A percentile compares a stretch with the other conserved stretches of the same genome.
Evolutionary conservation across 495 filamentous ascomycete species (phyloP).

Genomic region (Lentithecium fluviatile): DNA sequence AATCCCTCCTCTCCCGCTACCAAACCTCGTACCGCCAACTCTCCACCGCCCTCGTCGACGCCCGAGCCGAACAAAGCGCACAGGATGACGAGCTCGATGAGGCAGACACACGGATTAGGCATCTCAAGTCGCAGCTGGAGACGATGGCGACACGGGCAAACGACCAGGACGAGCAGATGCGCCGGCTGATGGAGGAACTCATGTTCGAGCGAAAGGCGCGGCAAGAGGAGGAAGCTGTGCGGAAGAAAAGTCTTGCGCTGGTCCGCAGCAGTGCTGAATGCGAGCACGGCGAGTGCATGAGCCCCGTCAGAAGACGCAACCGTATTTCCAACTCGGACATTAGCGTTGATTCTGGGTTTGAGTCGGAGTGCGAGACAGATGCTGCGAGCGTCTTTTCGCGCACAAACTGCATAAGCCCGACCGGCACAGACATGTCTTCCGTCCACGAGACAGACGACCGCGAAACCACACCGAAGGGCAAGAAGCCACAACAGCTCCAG

Average conservation of each 20-base stretch:
- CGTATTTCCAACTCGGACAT: constrained; percentile 27
- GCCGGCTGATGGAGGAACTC: constrained; percentile 62
- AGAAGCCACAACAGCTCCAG: constrained; percentile 7
- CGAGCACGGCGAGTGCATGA: constrained; percentile 4
- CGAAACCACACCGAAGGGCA: constrained; percentile 20
- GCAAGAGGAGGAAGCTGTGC: constrained; percentile 54
- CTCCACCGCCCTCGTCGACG: constrained; percentile 57
- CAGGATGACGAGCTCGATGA: constrained; percentile 73
- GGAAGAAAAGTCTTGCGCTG: constrained; percentile 41
- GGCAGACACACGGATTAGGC: constrained; percentile 62
- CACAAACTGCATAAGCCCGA: constrained; percentile 19
- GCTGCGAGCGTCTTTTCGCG: constrained; percentile 35
- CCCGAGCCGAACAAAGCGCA: constrained; percentile 61
- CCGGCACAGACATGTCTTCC: constrained; percentile 12
- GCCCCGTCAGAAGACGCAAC: constrained; percentile 19
- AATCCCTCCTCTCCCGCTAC: constrained; percentile 60
- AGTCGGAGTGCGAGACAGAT: constrained; percentile 38
- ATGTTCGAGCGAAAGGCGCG: constrained; percentile 58
- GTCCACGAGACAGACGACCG: not conserved
- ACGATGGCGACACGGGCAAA: constrained; percentile 67
- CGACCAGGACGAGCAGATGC: constrained; percentile 65
- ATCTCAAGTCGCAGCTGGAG: constrained; percentile 73
- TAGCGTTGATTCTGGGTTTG: constrained; percentile 41
- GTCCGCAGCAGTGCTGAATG: constrained; percentile 11
- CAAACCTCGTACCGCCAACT: constrained; percentile 71